phyloP scores from a whole-genome alignment of 805 yeast genomes.

The Wickerhamiella brachini region DNA sequence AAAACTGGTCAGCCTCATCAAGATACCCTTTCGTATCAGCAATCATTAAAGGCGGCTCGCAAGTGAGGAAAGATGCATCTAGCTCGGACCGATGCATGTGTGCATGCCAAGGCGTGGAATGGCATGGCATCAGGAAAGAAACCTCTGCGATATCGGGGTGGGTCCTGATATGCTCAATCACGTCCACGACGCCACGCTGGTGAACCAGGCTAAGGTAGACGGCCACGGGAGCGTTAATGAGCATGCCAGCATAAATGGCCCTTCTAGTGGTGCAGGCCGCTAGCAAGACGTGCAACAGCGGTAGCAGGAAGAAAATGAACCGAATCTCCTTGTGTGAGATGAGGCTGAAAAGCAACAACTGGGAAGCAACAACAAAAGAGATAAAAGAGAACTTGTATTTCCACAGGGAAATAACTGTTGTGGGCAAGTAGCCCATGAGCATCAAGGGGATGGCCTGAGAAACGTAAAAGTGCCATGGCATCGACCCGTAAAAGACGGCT shows the following conservation, averaged over 20 bases:
- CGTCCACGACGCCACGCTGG: slow-evolving; percentile 74
- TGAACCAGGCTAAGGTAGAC: slow-evolving; percentile 50
- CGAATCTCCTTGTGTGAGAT: slow-evolving; percentile 84
- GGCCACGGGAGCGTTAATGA: slow-evolving; percentile 32
- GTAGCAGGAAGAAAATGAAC: slow-evolving; percentile 75
- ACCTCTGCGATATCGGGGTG: slow-evolving; percentile 33
- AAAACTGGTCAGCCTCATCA: slow-evolving; percentile 83
- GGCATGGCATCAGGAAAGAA: slow-evolving; percentile 90
- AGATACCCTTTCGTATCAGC: slow-evolving; percentile 35
- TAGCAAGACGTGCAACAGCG: slow-evolving; percentile 44
- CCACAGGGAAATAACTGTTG: slow-evolving; percentile 6
- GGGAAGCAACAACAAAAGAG: slow-evolving; percentile 26
- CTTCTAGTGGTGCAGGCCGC: slow-evolving; percentile 21
- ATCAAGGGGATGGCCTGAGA: slow-evolving; percentile 72
- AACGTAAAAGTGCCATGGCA: slow-evolving; percentile 76
- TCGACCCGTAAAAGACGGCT: slow-evolving; percentile 45
- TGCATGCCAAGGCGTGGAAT: slow-evolving; percentile 92
- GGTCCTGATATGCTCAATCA: slow-evolving; percentile 39
- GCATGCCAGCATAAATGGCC: slow-evolving; percentile 14
- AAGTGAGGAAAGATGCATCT: slow-evolving; percentile 56
- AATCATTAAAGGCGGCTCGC: slow-evolving; percentile 67
- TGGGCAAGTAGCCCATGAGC: slow-evolving; percentile 50
- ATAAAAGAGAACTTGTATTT: slow-evolving; percentile 17
- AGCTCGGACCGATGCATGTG: slow-evolving; percentile 43
- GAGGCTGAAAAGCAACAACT: slow-evolving; percentile 43